Evolutionary conservation across 2,329 filamentous ascomycete genomes (phyloP).

Genomic region (Coniella vitis): DNA sequence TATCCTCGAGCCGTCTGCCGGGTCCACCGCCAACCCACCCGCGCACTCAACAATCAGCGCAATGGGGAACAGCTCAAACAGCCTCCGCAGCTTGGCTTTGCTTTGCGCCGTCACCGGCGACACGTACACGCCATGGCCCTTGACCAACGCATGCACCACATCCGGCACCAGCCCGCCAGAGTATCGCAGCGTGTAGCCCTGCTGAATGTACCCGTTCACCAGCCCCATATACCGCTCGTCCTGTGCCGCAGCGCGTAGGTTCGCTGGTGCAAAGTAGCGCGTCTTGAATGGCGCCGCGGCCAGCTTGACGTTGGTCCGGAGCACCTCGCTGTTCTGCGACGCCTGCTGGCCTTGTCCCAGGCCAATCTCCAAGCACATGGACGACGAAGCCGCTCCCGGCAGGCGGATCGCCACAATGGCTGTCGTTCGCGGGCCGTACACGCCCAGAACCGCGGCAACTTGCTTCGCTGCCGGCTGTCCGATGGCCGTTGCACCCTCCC

Average conservation of each 20-base stretch:
- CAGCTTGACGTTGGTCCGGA: slow-evolving; percentile 35
- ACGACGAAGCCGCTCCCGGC: slow-evolving; percentile 24
- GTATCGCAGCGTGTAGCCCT: slow-evolving; percentile 54
- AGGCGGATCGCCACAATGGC: slow-evolving; percentile 48
- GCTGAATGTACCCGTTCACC: slow-evolving; percentile 40
- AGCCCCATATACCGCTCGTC: slow-evolving; percentile 41
- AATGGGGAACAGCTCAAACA: slow-evolving; percentile 56
- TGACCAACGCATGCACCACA: slow-evolving; percentile 50
- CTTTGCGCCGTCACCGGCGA: slow-evolving; percentile 46
- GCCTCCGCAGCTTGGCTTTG: slow-evolving; percentile 48
- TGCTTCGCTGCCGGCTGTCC: slow-evolving; percentile 33
- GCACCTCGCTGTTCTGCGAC: slow-evolving; percentile 27
- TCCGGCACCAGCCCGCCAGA: slow-evolving; percentile 56
- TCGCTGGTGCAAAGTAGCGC: slow-evolving; percentile 56
- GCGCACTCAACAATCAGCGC: slow-evolving; percentile 55
- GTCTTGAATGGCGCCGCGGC: slow-evolving; percentile 34
- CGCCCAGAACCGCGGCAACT: slow-evolving; percentile 44
- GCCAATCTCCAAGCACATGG: slow-evolving; percentile 46
- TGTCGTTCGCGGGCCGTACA: slow-evolving; percentile 48
- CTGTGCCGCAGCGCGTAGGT: slow-evolving; percentile 50
- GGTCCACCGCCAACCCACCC: slow-evolving; percentile 49
- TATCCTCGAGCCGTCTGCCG: slow-evolving; percentile 33
- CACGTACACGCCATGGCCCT: slow-evolving; percentile 55
- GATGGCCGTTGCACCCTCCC: slow-evolving; percentile 43
- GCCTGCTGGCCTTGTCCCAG: slow-evolving; percentile 26